Evolutionary conservation across 2,329 filamentous ascomycete species (phyloP), one percentile per base, ranked within the genome.

Genomic region (Sporothrix protearum): DNA sequence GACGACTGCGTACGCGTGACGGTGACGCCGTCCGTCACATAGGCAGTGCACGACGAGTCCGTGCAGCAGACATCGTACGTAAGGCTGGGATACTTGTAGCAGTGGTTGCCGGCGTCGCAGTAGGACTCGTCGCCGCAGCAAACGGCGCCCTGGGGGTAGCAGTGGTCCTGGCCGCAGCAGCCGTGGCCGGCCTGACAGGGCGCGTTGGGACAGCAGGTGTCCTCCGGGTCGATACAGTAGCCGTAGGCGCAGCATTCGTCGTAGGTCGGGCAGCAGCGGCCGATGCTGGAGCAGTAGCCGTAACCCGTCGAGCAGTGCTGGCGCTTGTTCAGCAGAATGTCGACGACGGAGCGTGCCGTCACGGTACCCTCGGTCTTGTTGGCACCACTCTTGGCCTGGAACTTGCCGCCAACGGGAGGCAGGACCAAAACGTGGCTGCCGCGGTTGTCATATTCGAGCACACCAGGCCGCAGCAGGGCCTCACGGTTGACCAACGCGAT

Each of bases 141-240:
- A n/a, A 73, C 53, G 28, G 67, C 70, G 63, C 74, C 75, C 3
- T 10, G 19, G 1, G 75, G 76, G 47, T 73, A 71, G 74, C 76
- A 77, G 72, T 76, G 71, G 61, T 69, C 51, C 19, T 53, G 1
- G 49, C 76, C 76, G 71, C 76, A 77, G 64, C 76, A 77, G 12
- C 33, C 59, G 28, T 69, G 25, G 59, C 74, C 75, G 8, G 51
- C 22, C 2, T 49, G 45, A 72, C 76, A 77, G 5, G 75, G 71
- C 2, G 73, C 76, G 28, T 51, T 73, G 61, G 76, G 75, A 39
- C 75, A 77, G 70, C 76, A 77, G 25, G 45, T 61, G 19, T 67
- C 39, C 39, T 39, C 73, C 8, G 73, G 69, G 5, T 69, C 33
- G 55, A 75, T 71, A 61, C 76, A 77, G 73, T 77, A 77, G 59